Base-by-base conservation (phyloP, 805 yeast species). In the Teunomyces pallodes region DNA sequence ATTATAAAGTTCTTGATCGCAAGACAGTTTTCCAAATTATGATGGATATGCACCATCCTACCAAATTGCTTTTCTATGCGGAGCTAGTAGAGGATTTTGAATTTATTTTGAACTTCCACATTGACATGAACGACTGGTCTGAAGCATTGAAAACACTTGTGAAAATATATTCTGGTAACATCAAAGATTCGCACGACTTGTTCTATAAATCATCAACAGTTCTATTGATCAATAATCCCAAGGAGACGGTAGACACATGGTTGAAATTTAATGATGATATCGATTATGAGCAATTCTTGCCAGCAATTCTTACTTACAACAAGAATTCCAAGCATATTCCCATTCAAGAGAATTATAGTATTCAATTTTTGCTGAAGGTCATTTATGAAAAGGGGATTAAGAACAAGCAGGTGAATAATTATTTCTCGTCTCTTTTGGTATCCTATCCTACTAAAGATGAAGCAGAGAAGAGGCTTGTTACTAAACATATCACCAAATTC, bases 201-300 rank as follows among this genome's bases (percentile, higher is more conserved):
- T 77, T 87, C 4, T 88, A 90, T 66, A 78, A 79, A 51, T 82
- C 83, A 50, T 76, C 97, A 0, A 82, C 86, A 0, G 83, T 83
- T 0, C 64, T 94, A 33, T 62, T 94, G 45, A 71, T 82, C 2
- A 87, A 87, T 55, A 67, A 78, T 10, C 91, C 99, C 0, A 71
- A 70, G 27, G 77, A 75, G 9, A 89, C 96, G 0, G 81, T 88
- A 1, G 86, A 84, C 45, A 75, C 87, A 0, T 94, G 97, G 97
- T 77, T 87, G 58, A 76, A 83, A 44, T 62, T 84, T 17, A 46
- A 46, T 6, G 48, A 56, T 20, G 64, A 61, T 30, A 53, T 92
- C 2, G 80, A 87, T 49, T 84, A 86, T 42, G 76, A 78, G 10
- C 81, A 76, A 50, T 70, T 94, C 17, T 64, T 94, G 2, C 96